Base-by-base conservation (phyloP, 352 stramenopile genomes). In the Globisporangium cylindrosporum region DNA sequence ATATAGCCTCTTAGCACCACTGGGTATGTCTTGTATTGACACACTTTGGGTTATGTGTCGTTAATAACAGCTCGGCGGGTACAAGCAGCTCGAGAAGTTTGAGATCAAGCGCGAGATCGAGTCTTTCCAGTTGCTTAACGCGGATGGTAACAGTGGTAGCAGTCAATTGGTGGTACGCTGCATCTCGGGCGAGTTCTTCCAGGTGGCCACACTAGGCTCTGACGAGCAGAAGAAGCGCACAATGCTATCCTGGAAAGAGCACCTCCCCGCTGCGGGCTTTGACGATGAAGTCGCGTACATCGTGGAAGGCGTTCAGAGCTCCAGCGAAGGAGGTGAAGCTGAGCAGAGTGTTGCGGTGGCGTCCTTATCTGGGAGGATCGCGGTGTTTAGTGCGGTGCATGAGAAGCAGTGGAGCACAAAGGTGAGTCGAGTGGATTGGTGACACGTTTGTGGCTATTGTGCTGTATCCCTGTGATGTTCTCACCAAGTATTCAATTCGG, bases 21-120 rank as follows among this genome's bases (percentile, higher is more conserved):
- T 43, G 4, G 8, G 9, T 49, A 2, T 29, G 18, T 9, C 5
- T 48, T 48, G 29, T 48, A 27, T 24, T 38, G 15, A 59, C 7
- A 18, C 12, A 10, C 43, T 22, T n/a, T 22, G 5, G 18, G 43
- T 24, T 7, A 12, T 51, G 43, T 20, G 32, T 22, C 14, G 43
- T 10, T 49, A 22, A 51, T 24, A 1, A 34, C n/a, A 91, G 85
- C 64, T 80, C 38, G 73, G 73, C 25, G 77, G 80, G 12, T 90
- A 85, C 65, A 65, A 75, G 14, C 81, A 88, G 38, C 66, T 86
- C 12, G 74, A 80, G 32, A 77, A 82, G 53, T 76, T 85, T 54
- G 80, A 89, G 29, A 74, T 93, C 15, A 76, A 77, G 43, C 71
- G 65, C 51, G 85, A 93, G 67, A 81, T 93, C 54, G 83, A 90